Percentiles rank a stretch among this genome's conserved stretches.
These are phyloP conservation scores for Eucalyptus albens DNA, from an alignment of 345 rosid species.

Conservation along the genomic window DNA sequence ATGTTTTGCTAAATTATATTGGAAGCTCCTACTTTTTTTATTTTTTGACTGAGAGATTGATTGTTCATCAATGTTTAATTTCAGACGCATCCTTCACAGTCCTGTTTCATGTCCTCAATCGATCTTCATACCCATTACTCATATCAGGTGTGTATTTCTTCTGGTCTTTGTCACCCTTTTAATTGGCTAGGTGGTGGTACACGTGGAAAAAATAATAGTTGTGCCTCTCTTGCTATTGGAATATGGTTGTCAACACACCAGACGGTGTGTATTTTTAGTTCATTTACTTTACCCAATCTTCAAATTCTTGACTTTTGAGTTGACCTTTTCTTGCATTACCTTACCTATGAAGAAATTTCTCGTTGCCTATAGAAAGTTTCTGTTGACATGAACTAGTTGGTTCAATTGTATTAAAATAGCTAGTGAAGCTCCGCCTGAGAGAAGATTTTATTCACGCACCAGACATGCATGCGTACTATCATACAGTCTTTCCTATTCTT, in stretches of 20 bases:
- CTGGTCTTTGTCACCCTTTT: background rate
- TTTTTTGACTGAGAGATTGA: background rate
- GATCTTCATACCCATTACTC: constrained; percentile 98
- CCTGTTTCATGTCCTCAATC: constrained; percentile 98
- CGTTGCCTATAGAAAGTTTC: background rate
- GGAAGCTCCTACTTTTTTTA: background rate
- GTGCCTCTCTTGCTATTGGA: background rate
- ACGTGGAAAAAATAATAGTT: background rate
- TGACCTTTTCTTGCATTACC: background rate
- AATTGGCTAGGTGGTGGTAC: background rate
- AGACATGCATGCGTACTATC: background rate
- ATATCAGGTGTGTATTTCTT: constrained; percentile 53
- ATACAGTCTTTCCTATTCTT: background rate
- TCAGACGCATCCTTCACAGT: constrained; percentile 99
- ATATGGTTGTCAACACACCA: background rate
- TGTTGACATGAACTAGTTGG: background rate
- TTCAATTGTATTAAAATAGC: background rate
- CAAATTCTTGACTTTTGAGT: background rate
- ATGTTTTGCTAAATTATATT: background rate
- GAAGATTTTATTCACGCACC: background rate
- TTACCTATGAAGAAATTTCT: background rate
- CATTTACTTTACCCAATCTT: background rate
- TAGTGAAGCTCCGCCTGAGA: background rate
- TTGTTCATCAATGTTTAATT: background rate
- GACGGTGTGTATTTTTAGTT: background rate